Base-by-base conservation (phyloP, 2,329 filamentous ascomycete genomes). In the Cryphonectria naterciae region DNA sequence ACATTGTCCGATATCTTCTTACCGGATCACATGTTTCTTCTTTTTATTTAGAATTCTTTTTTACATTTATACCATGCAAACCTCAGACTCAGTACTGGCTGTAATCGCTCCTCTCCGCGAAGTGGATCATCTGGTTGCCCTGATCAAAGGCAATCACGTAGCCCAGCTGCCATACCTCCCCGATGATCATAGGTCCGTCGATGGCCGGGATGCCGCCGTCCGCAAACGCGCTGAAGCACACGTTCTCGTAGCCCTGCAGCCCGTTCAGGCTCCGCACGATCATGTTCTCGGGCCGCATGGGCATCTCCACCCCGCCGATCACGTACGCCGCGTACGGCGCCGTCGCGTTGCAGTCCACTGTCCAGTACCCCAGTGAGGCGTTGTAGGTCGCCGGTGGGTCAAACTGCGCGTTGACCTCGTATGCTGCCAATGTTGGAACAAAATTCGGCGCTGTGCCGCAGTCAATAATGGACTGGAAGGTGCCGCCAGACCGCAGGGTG, bases 371-470 rank as follows among this genome's bases (percentile, higher is more conserved):
- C 75, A 84, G 85, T 73, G 83, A 79, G 75, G 80, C 83, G 49
- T 85, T 75, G 74, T 84, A 87, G 19, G 81, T 78, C 28, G 83
- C 85, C 1, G 79, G 80, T 1, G 86, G 86, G 60, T 82, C 75
- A 72, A 87, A 88, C 0, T 82, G 76, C 2, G 75, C 75, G 68
- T 85, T 85, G 70, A 87, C 83, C 19, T 79, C 77, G 56, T 85
- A 81, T 3, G 85, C 84, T 11, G 86, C 74, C 22, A 79, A 83
- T 17, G 83, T 83, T 11, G 86, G 85, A 1, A 87, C 76, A 72
- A 86, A 85, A 73, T 83, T 84, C 75, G 86, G 80, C 0, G 85
- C 85, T 1, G 86, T 87, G 43, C 84, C 85, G 25, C 83, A 86
- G 76, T 88, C 86, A 66, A 87, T 78, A 68, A 87, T 85, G 74